These are phyloP conservation scores for Sabuloglossum arenarium DNA, from an alignment of 495 filamentous ascomycete species.

Conservation along the genomic window DNA sequence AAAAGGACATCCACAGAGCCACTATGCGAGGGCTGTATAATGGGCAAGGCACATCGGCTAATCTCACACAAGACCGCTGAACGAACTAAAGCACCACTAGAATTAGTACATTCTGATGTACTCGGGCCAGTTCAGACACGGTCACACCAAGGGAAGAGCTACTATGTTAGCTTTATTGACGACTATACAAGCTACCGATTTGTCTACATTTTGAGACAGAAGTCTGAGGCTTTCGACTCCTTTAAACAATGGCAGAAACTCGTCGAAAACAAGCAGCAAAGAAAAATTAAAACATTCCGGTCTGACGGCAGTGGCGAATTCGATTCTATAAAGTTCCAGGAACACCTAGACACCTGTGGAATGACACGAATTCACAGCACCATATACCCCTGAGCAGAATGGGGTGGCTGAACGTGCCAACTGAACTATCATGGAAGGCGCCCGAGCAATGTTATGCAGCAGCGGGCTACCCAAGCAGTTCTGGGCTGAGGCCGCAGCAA, in stretches of 20 bases:
- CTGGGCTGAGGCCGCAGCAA: not conserved
- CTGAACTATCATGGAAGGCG: not conserved
- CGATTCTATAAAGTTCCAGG: not conserved
- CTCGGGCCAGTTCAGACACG: not conserved
- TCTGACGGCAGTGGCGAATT: not conserved
- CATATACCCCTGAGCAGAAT: constrained; percentile 1
- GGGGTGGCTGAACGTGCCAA: not conserved
- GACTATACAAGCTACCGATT: not conserved
- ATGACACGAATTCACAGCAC: not conserved
- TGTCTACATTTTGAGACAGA: not conserved
- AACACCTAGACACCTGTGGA: not conserved
- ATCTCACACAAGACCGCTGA: not conserved
- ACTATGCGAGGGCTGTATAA: too few relatives aligned
- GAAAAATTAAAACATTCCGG: not conserved
- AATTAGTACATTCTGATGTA: not conserved
- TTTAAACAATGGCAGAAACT: not conserved
- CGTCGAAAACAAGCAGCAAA: not conserved
- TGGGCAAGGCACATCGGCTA: too few relatives aligned
- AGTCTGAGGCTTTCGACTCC: not conserved
- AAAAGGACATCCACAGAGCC: too few relatives aligned
- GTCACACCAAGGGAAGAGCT: not conserved
- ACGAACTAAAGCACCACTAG: not conserved
- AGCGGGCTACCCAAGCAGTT: not conserved
- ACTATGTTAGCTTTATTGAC: not conserved
- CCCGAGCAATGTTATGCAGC: not conserved